These are phyloP conservation scores for Rhizophora apiculata DNA, from an alignment of 345 rosid species.

Conservation along the genomic window DNA sequence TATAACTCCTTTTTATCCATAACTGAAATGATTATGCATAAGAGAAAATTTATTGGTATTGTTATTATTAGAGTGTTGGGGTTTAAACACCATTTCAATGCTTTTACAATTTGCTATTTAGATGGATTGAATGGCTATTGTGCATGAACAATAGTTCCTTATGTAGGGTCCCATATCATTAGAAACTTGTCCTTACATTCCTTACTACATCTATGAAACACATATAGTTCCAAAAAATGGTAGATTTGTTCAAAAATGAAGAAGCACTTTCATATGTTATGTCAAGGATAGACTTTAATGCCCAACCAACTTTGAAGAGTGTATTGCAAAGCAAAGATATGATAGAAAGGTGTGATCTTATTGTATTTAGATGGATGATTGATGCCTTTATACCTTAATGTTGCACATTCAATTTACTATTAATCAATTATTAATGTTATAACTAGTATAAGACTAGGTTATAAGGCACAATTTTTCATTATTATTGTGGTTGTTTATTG, in stretches of 20 bases:
- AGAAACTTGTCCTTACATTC: too few species aligned
- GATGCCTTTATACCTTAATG: too few species aligned
- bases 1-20: neutral
- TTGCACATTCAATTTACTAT: too few species aligned
- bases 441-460: neutral
- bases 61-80: neutral
- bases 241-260: neutral
- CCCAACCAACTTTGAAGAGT: neutral
- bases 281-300: too few species aligned
- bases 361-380: too few species aligned
- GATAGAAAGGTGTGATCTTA: neutral
- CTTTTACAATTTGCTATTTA: neutral
- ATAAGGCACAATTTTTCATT: neutral
- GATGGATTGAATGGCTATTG: too few species aligned
- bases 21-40: neutral
- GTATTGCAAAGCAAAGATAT: neutral
- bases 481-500: neutral
- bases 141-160: too few species aligned
- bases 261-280: neutral
- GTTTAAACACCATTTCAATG: slow-evolving; percentile 1
- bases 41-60: slow-evolving; percentile 1
- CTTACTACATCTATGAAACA: too few species aligned
- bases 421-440: too few species aligned
- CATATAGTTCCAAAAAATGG: neutral
- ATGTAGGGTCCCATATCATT: too few species aligned